A percentile compares a stretch with the other conserved stretches of the same genome.
These are phyloP conservation scores for Aspergillus asperescens DNA, from an alignment of 495 filamentous ascomycete genomes.

Conservation along the genomic window DNA sequence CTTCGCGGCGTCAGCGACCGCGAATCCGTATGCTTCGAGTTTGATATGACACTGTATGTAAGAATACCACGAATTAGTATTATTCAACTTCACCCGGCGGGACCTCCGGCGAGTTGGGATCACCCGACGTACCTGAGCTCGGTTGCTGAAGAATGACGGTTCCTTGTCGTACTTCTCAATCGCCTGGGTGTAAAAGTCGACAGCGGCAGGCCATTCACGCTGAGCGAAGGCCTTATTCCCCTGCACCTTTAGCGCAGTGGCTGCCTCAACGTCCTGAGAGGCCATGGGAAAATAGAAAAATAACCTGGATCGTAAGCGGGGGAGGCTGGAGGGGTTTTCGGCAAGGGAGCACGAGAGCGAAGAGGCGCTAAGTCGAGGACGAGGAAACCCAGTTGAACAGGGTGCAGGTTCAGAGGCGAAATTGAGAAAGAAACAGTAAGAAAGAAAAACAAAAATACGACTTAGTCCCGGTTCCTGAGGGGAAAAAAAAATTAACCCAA, in stretches of 20 bases:
- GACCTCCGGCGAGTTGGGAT: not conserved
- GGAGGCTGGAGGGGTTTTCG: conserved; percentile 15
- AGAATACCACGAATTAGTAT: conserved; percentile 16
- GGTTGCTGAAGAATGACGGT: conserved; percentile 86
- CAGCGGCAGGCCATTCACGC: conserved; percentile 81
- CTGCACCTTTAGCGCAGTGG: conserved; percentile 79
- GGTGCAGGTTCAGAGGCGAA: not conserved
- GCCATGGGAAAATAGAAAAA: conserved; percentile 32
- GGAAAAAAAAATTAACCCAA: not conserved
- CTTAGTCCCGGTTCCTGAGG: not conserved
- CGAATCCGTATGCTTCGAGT: conserved; percentile 88
- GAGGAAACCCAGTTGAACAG: not conserved
- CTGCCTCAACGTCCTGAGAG: conserved; percentile 56
- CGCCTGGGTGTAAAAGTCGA: conserved; percentile 83
- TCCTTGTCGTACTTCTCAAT: conserved; percentile 82
- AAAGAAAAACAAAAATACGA: not conserved
- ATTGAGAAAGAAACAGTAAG: not conserved
- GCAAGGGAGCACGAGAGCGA: conserved; percentile 35
- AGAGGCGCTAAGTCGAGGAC: conserved; percentile 11
- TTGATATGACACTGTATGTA: conserved; percentile 79
- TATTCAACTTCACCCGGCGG: not conserved
- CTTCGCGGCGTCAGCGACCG: conserved; percentile 87
- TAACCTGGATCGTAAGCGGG: conserved; percentile 11
- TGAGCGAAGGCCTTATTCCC: conserved; percentile 88
- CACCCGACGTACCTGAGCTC: conserved; percentile 68